Conservation (phyloP, 805 yeast genomes). For the Starmerella vitae region DNA sequence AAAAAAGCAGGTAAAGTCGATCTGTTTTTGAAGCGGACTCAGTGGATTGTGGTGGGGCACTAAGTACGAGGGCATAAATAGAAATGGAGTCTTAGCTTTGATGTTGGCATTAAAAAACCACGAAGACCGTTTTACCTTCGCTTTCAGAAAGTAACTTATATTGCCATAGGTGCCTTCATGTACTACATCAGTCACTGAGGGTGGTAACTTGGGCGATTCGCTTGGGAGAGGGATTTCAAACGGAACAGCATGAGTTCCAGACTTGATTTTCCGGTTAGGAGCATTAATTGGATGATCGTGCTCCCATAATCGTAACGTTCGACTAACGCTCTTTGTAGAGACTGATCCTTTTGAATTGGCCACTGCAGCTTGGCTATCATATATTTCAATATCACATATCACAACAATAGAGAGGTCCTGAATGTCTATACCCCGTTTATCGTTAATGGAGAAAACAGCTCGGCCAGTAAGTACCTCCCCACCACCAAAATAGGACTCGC, state of each 20-base stretch:
- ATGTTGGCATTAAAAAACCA: slow-evolving; percentile 8
- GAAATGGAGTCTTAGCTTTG: slow-evolving; percentile 3
- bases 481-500: neutral
- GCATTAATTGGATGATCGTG: neutral
- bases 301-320: slow-evolving; percentile 6
- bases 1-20: slow-evolving; percentile 2
- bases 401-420: slow-evolving; percentile 10
- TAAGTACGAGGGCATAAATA: slow-evolving; percentile 8
- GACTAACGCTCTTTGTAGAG: neutral
- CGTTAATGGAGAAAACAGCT: slow-evolving; percentile 7
- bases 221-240: slow-evolving; percentile 6
- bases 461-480: slow-evolving; percentile 15
- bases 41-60: neutral
- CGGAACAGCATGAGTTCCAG: slow-evolving; percentile 9
- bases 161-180: slow-evolving; percentile 4
- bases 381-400: slow-evolving; percentile 9
- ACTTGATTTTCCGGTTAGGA: neutral
- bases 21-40: neutral
- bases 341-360: neutral
- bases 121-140: slow-evolving; percentile 5
- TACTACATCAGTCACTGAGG: slow-evolving; percentile 5
- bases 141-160: slow-evolving; percentile 6
- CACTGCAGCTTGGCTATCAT: neutral
- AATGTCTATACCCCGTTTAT: slow-evolving; percentile 6
- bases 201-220: slow-evolving; percentile 6